Conservation (phyloP, 169 alveolate species). For the Babesia gibsoni region DNA sequence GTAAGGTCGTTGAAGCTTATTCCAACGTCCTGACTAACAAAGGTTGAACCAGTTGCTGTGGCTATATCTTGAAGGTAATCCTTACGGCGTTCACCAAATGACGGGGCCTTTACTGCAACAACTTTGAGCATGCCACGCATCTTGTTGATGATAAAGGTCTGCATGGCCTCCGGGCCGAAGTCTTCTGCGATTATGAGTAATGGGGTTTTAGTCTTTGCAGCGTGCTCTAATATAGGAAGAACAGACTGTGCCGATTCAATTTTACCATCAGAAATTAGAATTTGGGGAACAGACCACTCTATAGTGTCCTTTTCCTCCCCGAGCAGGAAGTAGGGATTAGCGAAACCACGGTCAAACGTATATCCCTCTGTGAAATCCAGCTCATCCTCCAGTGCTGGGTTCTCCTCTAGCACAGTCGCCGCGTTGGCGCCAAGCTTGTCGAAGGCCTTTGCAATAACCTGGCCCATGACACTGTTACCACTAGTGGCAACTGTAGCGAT, state of each 20-base stretch:
- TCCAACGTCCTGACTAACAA: slow-evolving; percentile 82
- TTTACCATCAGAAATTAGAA: slow-evolving; percentile 80
- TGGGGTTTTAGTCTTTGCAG: slow-evolving; percentile 79
- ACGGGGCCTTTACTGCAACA: slow-evolving; percentile 85
- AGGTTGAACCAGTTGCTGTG: slow-evolving; percentile 81
- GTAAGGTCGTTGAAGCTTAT: slow-evolving; percentile 75
- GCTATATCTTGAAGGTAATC: slow-evolving; percentile 84
- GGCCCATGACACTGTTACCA: slow-evolving; percentile 84
- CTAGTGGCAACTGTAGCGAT: slow-evolving; percentile 88
- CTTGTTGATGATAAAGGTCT: slow-evolving; percentile 81
- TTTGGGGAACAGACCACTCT: slow-evolving; percentile 78
- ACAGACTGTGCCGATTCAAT: slow-evolving; percentile 80
- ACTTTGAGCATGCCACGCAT: slow-evolving; percentile 83
- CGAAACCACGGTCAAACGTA: slow-evolving; percentile 83
- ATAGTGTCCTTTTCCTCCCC: slow-evolving; percentile 83
- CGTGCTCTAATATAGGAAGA: slow-evolving; percentile 80
- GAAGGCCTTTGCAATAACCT: slow-evolving; percentile 82
- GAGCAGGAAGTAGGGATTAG: slow-evolving; percentile 82
- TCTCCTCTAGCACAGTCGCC: slow-evolving; percentile 82
- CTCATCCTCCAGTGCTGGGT: slow-evolving; percentile 84
- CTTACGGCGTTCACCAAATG: slow-evolving; percentile 86
- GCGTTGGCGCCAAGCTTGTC: slow-evolving; percentile 86
- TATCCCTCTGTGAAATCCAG: slow-evolving; percentile 86
- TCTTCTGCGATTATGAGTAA: slow-evolving; percentile 86
- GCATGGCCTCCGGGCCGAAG: slow-evolving; percentile 83